These are phyloP conservation scores for Penicillium sp. DNA, from an alignment of 2,329 filamentous ascomycete species.

Conservation along the genomic window DNA sequence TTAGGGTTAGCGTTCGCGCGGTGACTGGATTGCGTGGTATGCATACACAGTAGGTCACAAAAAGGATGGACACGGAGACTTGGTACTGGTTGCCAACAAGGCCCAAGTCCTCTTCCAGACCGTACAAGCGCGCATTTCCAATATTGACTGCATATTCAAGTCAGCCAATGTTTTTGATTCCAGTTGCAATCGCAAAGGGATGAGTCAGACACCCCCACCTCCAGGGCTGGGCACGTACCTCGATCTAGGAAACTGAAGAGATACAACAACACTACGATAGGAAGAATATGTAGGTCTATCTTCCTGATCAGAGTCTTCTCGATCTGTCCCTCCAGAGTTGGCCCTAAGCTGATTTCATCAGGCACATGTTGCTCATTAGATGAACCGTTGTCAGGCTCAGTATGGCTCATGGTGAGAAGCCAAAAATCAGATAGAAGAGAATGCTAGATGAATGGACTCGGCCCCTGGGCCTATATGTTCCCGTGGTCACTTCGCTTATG, in stretches of 20 bases:
- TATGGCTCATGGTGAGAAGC: conserved; percentile 9
- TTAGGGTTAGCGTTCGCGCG: not conserved
- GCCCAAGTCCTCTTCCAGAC: conserved; percentile 60
- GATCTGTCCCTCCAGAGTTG: conserved; percentile 23
- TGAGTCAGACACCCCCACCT: conserved; percentile 1
- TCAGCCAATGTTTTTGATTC: not conserved
- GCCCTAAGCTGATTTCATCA: conserved; percentile 15
- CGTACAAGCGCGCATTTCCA: conserved; percentile 65
- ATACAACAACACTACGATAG: conserved; percentile 51
- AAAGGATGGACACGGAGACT: conserved; percentile 63
- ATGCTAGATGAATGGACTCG: not conserved
- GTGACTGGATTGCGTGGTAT: not conserved
- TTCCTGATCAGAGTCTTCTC: conserved; percentile 36
- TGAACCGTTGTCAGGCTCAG: conserved; percentile 16
- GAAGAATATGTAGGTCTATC: conserved; percentile 41
- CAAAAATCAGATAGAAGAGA: not conserved
- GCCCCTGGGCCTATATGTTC: not conserved
- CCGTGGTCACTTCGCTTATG: not conserved
- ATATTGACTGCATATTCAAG: conserved; percentile 59
- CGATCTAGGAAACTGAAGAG: conserved; percentile 73
- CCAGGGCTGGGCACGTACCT: conserved; percentile 23
- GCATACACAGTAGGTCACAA: conserved; percentile 59
- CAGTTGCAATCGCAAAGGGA: not conserved
- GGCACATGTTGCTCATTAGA: conserved; percentile 6
- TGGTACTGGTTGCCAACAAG: conserved; percentile 67